Base-by-base conservation (phyloP, 768 basidiomycete genomes). In the Cyclocybe aegerita region DNA sequence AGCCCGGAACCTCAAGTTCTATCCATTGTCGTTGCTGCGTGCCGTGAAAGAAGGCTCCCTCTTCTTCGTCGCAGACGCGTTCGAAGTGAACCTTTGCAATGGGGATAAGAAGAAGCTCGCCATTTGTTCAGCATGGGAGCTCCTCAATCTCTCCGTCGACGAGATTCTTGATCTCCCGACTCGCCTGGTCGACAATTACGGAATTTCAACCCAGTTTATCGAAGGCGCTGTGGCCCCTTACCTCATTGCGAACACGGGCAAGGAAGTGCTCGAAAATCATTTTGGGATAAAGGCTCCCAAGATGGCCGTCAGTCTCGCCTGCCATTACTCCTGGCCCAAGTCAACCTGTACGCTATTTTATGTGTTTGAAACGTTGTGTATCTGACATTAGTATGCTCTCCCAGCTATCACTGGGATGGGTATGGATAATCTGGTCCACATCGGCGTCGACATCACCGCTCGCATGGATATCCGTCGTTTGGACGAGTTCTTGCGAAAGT, bases 301-400 rank as follows among this genome's bases (percentile, higher is more conserved):
- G 23, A 23, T 23, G 23, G 23, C 23, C 23, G 23, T 23, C 23
- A 23, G 23, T 23, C 23, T 23, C 23, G 23, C 23, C 5, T 23
- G 23, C 23, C 75, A 77, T 56, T 76, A 74, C 46, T 77, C 75
- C 1, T 79, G 77, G 77, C 74, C 75, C 10, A 79, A 79, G 57
- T 67, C 66, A 14, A 69, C 72, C 16, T 71, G 76, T 76, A 52
- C 43, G 66, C 60, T 33, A 16, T 17, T 40, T 49, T 9, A 40
- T 39, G 23, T 23, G 2, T 7, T 44, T 31, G 14, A 12, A 35
- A 14, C 37, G 44, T 47, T 17, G 41, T 37, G 29, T 48, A 37
- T 40, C 49, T 43, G 23, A 23, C 23, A 23, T 23, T 3, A 23
- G 23, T 23, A 3, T 23, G 23, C 23, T 41, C 12, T 10, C 23